Evolutionary conservation across 1,284 basidiomycete genomes (phyloP).

Genomic region (Trametes versicolor): DNA sequence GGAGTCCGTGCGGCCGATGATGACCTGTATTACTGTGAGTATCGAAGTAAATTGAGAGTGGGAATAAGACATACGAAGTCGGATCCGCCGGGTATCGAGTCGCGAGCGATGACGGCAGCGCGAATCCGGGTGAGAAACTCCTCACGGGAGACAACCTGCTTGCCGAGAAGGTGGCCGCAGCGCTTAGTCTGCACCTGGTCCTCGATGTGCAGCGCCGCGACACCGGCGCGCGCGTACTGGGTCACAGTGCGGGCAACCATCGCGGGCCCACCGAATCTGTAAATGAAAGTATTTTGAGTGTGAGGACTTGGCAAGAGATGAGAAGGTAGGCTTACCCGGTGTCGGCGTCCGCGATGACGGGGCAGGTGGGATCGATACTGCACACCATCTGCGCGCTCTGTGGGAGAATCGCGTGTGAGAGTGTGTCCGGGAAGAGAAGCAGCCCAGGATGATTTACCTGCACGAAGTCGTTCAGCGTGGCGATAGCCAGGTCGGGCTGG

Average conservation of each 20-base stretch:
- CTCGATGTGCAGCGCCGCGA: slow-evolving; percentile 84
- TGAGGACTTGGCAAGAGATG: neutral
- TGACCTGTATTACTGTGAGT: slow-evolving; percentile 53
- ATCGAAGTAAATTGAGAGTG: slow-evolving; percentile 49
- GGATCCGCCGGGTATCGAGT: slow-evolving; percentile 74
- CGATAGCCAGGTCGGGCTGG: slow-evolving; percentile 82
- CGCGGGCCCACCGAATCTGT: slow-evolving; percentile 78
- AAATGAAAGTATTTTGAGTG: slow-evolving; percentile 4
- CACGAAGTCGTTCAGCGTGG: slow-evolving; percentile 83
- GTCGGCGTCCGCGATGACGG: slow-evolving; percentile 86
- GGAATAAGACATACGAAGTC: slow-evolving; percentile 59
- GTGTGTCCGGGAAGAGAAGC: neutral
- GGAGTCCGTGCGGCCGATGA: slow-evolving; percentile 87
- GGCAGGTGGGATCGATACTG: slow-evolving; percentile 66
- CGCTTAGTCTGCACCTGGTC: slow-evolving; percentile 88
- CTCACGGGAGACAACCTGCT: slow-evolving; percentile 81
- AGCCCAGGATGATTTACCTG: slow-evolving; percentile 47
- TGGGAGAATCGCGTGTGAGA: slow-evolving; percentile 3
- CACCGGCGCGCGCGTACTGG: slow-evolving; percentile 75
- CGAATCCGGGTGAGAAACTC: slow-evolving; percentile 82
- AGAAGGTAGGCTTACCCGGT: slow-evolving; percentile 59
- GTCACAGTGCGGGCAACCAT: slow-evolving; percentile 82
- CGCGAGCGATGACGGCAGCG: slow-evolving; percentile 78
- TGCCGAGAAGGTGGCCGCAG: slow-evolving; percentile 84
- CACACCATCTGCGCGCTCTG: slow-evolving; percentile 71